Conservation (phyloP, 129 eudicot genomes). For the Tagetes patula region DNA sequence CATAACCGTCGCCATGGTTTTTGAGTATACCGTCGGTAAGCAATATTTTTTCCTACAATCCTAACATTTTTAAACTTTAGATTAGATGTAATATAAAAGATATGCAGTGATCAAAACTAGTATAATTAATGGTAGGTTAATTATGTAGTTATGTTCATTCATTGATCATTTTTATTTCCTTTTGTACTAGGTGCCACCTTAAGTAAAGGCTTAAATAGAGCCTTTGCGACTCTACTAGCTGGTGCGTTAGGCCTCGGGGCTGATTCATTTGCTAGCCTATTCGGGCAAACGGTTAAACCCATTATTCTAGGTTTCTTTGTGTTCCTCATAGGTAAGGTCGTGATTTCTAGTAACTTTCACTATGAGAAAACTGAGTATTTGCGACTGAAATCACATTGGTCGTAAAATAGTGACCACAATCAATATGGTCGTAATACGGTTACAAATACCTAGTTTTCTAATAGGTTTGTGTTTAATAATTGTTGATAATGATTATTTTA, state of each 20-base stretch:
- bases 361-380: no score
- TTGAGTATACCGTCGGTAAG: slow-evolving; percentile 75
- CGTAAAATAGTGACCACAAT: no score
- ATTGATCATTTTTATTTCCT: not conserved
- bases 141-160: not conserved
- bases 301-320: slow-evolving; percentile 51
- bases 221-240: slow-evolving; percentile 62
- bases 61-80: no score
- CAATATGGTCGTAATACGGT: no score
- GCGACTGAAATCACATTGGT: no score
- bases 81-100: no score
- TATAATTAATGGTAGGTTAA: not conserved
- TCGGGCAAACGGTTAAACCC: slow-evolving; percentile 59
- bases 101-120: no score
- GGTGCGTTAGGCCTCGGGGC: slow-evolving; percentile 81
- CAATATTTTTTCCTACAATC: not conserved
- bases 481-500: not conserved
- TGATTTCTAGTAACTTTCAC: not conserved
- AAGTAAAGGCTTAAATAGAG: slow-evolving; percentile 69
- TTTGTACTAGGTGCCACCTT: slow-evolving; percentile 66
- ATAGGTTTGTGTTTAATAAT: not conserved
- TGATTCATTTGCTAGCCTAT: slow-evolving; percentile 47
- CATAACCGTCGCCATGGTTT: slow-evolving; percentile 69
- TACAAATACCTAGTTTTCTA: no score
- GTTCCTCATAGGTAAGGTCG: slow-evolving; percentile 55